A percentile compares a stretch with the other conserved stretches of the same genome.
Conservation (phyloP, 352 stramenopile species). For the Globisporangium acanthophoron region DNA sequence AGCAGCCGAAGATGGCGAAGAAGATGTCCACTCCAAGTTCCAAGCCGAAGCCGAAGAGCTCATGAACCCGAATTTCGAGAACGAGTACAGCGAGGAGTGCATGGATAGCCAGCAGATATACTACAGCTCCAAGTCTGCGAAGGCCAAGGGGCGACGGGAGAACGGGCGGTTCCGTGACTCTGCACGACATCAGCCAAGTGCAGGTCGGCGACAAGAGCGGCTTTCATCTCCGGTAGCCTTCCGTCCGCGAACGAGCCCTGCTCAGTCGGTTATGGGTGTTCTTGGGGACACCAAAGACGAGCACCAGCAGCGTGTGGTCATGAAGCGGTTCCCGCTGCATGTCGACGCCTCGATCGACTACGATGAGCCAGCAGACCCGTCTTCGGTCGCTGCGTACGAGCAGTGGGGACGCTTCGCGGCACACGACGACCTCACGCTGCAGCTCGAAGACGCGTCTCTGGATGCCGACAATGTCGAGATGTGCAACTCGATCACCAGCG, state of each 20-base stretch:
- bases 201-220: background rate
- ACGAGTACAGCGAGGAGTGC: conserved; percentile 76
- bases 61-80: conserved; percentile 79
- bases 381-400: conserved; percentile 12
- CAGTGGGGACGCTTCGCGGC: conserved; percentile 13
- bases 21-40: conserved; percentile 33
- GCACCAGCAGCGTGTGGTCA: background rate
- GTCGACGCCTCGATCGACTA: conserved; percentile 8
- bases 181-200: background rate
- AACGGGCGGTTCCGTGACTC: conserved; percentile 3
- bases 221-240: background rate
- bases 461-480: conserved; percentile 26
- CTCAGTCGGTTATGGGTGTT: background rate
- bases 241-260: background rate
- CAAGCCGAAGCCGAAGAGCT: conserved; percentile 55
- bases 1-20: conserved; percentile 2
- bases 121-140: conserved; percentile 37
- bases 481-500: conserved; percentile 20
- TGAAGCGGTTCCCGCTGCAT: conserved; percentile 11
- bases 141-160: conserved; percentile 14
- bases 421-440: conserved; percentile 15
- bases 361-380: background rate
- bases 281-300: background rate
- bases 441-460: conserved; percentile 12
- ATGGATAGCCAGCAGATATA: conserved; percentile 72